Conservation (phyloP, 2,329 filamentous ascomycete genomes). For the Aspergillus sojae region DNA sequence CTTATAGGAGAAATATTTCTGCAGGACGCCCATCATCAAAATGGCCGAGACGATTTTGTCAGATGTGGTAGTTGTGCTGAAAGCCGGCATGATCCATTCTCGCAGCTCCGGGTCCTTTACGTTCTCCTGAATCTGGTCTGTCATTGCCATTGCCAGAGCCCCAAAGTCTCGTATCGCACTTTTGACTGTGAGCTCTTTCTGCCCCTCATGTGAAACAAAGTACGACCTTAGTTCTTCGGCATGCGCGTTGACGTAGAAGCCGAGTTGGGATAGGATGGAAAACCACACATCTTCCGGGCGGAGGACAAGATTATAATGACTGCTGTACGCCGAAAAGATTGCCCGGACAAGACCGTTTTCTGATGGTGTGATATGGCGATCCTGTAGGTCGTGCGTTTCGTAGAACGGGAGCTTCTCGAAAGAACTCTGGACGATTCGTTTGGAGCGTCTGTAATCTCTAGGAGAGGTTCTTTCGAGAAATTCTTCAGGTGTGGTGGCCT, state of each 20-base stretch:
- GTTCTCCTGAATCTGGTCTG: conserved; percentile 35
- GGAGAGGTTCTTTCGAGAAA: background rate
- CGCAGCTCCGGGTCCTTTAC: conserved; percentile 36
- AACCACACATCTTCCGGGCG: conserved; percentile 60
- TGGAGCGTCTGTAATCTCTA: background rate
- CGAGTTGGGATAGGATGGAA: conserved; percentile 53
- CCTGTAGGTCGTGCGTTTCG: background rate
- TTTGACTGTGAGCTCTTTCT: conserved; percentile 43
- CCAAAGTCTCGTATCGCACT: conserved; percentile 22
- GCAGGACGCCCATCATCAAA: background rate
- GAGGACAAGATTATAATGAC: conserved; percentile 50
- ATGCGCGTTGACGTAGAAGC: conserved; percentile 51
- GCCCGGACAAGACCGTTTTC: background rate
- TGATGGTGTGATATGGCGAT: background rate
- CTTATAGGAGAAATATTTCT: background rate
- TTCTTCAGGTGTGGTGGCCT: background rate
- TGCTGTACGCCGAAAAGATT: background rate
- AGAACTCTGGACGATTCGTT: background rate
- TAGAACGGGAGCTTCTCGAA: background rate
- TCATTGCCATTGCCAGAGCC: conserved; percentile 41
- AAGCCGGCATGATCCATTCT: conserved; percentile 14
- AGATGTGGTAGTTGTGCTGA: background rate
- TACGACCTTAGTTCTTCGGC: conserved; percentile 46
- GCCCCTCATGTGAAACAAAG: conserved; percentile 50
- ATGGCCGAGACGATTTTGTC: background rate